Base-by-base conservation (phyloP, 106 monocot species). In the Dendrobium catenatum region DNA sequence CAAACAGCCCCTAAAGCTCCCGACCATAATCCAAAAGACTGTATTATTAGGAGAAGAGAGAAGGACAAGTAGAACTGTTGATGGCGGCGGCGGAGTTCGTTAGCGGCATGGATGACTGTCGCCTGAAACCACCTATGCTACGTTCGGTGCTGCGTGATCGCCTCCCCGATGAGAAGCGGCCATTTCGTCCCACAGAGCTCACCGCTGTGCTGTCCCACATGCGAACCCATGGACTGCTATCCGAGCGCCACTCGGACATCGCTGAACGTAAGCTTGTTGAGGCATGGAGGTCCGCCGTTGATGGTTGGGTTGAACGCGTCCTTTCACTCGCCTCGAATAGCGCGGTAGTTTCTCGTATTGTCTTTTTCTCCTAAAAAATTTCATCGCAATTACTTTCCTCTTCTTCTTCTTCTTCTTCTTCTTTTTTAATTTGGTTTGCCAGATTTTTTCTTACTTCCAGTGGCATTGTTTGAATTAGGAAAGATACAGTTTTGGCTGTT, bases 271-370 rank as follows among this genome's bases (percentile, higher is more conserved):
- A 90, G 83, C 70, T 86, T 27, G 24, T 61, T 17, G 85, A 86
- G n/a, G 85, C 80, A 17, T 97, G 96, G 96, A 83, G 66, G 22
- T 51, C 74, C 29, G 90, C 94, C 55, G 87, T 97, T 20, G 96
- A 97, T 46, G 82, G 83, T 4, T 97, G 94, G 96, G 84, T 89
- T 72, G 90, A 92, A 7, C 84, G 90, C n/a, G 8, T 90, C n/a
- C 24, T 90, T 55, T 42, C 79, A 48, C 81, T 94, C 20, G 79
- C 83, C 24, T 82, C 84, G 2, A 85, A 82, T 40, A 78, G 80
- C 6, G 84, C 81, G 93, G 96, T 96, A 85, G 27, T 10, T 5
- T n/a, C 26, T 82, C 43, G 11, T 42, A 20, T 3, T 42, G 8
- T 42, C 20, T 0, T 72, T 64, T 51, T 55, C 72, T 83, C 1